Base-by-base conservation (phyloP, 257 asterid species). In the Solanum bulbocastanum region DNA sequence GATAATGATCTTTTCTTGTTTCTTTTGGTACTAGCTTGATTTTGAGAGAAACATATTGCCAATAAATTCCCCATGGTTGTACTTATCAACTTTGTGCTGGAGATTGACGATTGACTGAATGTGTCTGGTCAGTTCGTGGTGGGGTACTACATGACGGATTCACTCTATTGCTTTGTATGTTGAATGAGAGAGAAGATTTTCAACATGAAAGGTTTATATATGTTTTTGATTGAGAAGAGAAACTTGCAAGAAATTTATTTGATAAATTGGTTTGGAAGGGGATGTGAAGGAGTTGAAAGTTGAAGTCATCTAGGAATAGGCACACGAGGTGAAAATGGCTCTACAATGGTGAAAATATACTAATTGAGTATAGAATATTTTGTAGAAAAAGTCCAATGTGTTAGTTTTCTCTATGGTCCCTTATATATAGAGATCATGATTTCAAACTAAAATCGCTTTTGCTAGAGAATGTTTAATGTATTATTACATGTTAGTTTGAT, bases 41-140 rank as follows among this genome's bases (percentile, higher is more conserved):
- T 27, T 83, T 91, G 92, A 62, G 92, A 88, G 88, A 94, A 93
- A 83, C 96, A 92, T 86, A 60, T 22, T 60, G 92, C 87, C 78
- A 94, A 58, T 66, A 92, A 88, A 52, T 94, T 94, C 18, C 95
- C 94, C 96, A 93, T 93, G 74, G 36, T 66, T 66, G 74, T 66
- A 5, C 20, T 66, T 7, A 36, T 11, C 36, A 66, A 4, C 10
- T 12, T 27, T 66, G 9, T 15, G 4, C 10, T 27, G 36, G 36
- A 66, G 20, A 66, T 27, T 66, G 36, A 27, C 36, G 4, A 66
- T 66, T 66, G 74, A 27, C 3, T 25, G 18, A 62, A 4, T 6
- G 14, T 60, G 69, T 3, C 10, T 22, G 23, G 69, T 8, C 13
- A 60, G 2, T 3, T 60, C 5, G 30, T 23, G 30, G 14, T 8